Conservation (phyloP, 2,329 filamentous ascomycete genomes). For the Penicillium expansum region DNA sequence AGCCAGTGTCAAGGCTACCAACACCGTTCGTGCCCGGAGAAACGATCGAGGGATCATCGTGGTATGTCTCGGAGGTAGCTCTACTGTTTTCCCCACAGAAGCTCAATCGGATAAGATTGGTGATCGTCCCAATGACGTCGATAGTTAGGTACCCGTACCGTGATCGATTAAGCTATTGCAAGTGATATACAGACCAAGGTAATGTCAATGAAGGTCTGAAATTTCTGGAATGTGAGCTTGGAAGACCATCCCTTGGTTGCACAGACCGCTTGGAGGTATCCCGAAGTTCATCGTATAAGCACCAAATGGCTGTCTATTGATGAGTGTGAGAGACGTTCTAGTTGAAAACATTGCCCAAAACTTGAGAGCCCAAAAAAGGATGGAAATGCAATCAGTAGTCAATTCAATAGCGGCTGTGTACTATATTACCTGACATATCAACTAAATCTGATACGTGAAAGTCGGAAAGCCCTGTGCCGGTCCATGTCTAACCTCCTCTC, state of each 20-base stretch:
- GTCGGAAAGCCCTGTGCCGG: neutral
- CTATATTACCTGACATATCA: neutral
- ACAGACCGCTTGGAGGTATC: neutral
- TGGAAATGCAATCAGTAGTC: neutral
- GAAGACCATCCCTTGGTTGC: neutral
- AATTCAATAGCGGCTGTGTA: neutral
- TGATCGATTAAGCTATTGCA: neutral
- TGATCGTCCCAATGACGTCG: neutral
- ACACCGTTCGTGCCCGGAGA: slow-evolving; percentile 15
- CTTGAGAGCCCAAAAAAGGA: too few relatives aligned
- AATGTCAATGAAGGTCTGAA: neutral
- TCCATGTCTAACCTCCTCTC: neutral
- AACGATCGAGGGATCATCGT: slow-evolving; percentile 6
- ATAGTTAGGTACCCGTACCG: neutral
- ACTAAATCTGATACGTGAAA: slow-evolving; percentile 1
- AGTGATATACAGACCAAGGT: neutral
- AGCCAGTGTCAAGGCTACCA: slow-evolving; percentile 5
- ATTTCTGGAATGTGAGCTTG: neutral
- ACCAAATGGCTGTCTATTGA: too few relatives aligned
- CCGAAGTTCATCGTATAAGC: neutral
- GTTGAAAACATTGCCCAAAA: neutral
- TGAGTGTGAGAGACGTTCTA: too few relatives aligned
- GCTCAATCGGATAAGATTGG: neutral
- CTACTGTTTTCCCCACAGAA: neutral
- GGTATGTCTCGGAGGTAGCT: neutral